Conservation (phyloP, 2,329 filamentous ascomycete genomes). For the Claviceps sp. region DNA sequence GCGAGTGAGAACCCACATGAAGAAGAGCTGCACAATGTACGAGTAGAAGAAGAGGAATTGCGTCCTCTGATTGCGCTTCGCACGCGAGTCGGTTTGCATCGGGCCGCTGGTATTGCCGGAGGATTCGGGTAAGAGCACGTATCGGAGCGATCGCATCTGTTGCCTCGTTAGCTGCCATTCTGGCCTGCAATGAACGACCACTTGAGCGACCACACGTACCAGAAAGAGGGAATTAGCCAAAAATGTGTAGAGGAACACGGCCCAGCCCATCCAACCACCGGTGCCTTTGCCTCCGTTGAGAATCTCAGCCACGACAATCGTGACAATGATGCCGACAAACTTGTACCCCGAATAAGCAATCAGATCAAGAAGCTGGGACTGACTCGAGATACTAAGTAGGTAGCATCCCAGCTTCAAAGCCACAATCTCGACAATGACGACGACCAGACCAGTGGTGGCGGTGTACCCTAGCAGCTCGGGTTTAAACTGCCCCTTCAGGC, state of each 20-base stretch:
- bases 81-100: conserved; percentile 60
- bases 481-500: conserved; percentile 80
- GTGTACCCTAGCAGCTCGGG: conserved; percentile 87
- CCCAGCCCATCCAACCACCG: conserved; percentile 79
- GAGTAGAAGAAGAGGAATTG: conserved; percentile 92
- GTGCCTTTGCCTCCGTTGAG: conserved; percentile 68
- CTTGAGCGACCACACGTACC: conserved; percentile 37
- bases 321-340: conserved; percentile 92
- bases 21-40: conserved; percentile 82
- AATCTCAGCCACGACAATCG: conserved; percentile 65
- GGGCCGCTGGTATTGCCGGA: conserved; percentile 50
- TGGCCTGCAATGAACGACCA: no score
- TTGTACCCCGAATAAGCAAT: conserved; percentile 98
- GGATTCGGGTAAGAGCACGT: conserved; percentile 83
- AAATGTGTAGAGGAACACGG: conserved; percentile 82
- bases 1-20: conserved; percentile 68
- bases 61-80: conserved; percentile 75
- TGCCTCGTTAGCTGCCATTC: neutral
- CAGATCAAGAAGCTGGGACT: conserved; percentile 83
- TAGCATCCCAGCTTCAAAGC: conserved; percentile 87
- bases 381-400: conserved; percentile 82
- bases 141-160: conserved; percentile 86
- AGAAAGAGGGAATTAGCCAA: conserved; percentile 90
- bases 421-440: conserved; percentile 80
- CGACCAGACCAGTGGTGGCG: conserved; percentile 67